Conservation (phyloP, 768 basidiomycete genomes). For the Podaxis sp. region DNA sequence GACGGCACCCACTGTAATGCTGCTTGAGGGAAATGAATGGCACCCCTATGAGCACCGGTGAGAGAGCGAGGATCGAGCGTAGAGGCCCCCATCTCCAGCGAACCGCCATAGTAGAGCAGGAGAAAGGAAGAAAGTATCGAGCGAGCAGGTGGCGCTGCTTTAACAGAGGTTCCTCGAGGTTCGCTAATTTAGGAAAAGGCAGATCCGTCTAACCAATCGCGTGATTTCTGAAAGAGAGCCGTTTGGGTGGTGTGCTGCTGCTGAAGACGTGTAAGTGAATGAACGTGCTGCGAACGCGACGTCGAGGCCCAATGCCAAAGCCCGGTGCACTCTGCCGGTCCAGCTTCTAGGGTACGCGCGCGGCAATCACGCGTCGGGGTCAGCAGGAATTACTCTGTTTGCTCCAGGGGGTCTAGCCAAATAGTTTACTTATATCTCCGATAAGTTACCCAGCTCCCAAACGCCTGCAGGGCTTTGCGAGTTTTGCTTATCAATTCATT, state of each 20-base stretch:
- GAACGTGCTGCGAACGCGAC: background rate
- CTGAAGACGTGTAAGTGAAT: background rate
- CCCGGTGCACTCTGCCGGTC: background rate
- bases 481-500: too few relatives aligned
- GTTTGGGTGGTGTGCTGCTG: background rate
- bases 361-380: conserved; percentile 2
- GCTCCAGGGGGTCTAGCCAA: background rate
- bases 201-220: background rate
- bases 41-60: conserved; percentile 51
- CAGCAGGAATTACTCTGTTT: background rate
- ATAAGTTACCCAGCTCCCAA: too few relatives aligned
- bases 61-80: conserved; percentile 52
- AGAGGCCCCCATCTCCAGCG: conserved; percentile 53
- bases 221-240: conserved; percentile 8
- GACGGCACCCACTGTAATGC: conserved; percentile 41
- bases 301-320: background rate
- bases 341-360: background rate
- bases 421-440: background rate
- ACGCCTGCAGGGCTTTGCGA: too few relatives aligned
- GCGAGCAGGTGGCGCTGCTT: background rate
- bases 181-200: conserved; percentile 7
- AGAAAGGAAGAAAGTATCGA: background rate
- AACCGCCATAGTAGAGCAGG: conserved; percentile 23
- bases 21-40: conserved; percentile 47
- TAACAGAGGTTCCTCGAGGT: conserved; percentile 1